Conservation (phyloP, 1,284 basidiomycete species). For the Apiotrichum akiyoshidainum region DNA sequence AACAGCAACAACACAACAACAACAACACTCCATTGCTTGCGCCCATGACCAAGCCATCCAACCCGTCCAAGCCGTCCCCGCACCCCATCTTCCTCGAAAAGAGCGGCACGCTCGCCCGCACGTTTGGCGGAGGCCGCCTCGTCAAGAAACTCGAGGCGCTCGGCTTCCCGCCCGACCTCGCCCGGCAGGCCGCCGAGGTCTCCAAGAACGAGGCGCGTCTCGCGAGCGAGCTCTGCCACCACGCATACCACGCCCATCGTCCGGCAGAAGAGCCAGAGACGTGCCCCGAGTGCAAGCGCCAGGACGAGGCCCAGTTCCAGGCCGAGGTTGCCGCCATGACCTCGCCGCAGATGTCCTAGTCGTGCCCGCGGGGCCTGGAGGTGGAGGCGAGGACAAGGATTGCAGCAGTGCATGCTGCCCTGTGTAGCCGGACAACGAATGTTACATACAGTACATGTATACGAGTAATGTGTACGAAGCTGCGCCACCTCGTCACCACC, state of each 20-base stretch:
- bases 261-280: neutral
- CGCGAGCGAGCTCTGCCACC: neutral
- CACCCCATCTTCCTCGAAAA: neutral
- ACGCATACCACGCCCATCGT: neutral
- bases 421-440: neutral
- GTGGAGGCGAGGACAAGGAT: no score
- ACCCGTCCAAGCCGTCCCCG: neutral
- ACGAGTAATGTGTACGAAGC: no score
- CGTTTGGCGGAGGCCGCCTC: neutral
- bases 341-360: no score
- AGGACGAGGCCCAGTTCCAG: neutral
- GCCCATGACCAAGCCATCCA: no score
- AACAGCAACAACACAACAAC: no score
- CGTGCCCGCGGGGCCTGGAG: neutral
- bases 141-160: neutral
- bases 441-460: no score
- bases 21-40: no score
- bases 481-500: no score
- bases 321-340: neutral
- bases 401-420: neutral
- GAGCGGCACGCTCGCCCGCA: neutral
- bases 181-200: neutral
- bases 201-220: neutral
- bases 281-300: neutral
- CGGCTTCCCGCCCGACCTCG: neutral